Evolutionary conservation across 176 grass and related monocot genomes (phyloP).

Genomic region (Juncus effusus): DNA sequence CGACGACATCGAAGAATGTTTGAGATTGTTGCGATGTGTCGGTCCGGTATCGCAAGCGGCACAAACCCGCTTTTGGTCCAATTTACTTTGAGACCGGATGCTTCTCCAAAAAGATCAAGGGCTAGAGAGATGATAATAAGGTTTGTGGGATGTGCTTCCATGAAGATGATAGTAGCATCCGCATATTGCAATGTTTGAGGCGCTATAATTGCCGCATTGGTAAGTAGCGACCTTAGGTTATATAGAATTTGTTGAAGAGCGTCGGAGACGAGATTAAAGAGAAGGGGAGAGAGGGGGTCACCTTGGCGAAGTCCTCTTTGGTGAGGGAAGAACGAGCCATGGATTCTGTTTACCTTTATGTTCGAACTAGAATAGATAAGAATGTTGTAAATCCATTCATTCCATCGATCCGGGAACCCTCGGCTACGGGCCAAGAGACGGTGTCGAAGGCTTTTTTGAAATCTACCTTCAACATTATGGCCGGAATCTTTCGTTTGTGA

Average conservation of each 20-base stretch:
- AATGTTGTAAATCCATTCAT: not conserved
- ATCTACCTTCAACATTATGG: no score
- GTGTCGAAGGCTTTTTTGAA: no score
- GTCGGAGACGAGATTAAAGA: not conserved
- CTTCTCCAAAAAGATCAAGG: not conserved
- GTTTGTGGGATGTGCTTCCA: not conserved
- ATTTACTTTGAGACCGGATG: not conserved
- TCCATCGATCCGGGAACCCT: not conserved
- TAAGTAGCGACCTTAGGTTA: not conserved
- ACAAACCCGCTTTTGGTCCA: not conserved
- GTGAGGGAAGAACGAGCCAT: not conserved
- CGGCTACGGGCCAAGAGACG: no score
- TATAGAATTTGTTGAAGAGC: not conserved
- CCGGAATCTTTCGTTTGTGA: no score
- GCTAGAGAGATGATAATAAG: not conserved
- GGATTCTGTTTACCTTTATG: not conserved
- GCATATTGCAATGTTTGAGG: not conserved
- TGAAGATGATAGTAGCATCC: not conserved
- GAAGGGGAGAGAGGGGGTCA: slow-evolving; percentile 1
- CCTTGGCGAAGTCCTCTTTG: not conserved
- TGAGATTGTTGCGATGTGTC: not conserved
- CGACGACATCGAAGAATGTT: not conserved
- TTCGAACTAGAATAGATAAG: not conserved
- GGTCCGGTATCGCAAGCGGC: not conserved
- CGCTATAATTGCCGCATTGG: not conserved